Conservation (phyloP, 73 alveolate species). For the Symbiodinium natans region DNA sequence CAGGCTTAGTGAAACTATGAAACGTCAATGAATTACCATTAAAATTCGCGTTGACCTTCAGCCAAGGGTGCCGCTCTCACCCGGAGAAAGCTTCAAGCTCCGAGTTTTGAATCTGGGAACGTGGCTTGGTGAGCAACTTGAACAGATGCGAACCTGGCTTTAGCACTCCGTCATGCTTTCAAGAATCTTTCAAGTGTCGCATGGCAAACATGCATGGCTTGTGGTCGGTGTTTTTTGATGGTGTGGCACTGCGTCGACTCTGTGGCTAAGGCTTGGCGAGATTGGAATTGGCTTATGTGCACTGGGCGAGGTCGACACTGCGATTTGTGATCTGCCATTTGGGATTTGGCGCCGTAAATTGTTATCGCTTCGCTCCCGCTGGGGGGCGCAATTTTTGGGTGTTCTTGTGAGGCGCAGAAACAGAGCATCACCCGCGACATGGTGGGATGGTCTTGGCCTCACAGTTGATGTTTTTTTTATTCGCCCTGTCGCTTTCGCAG, state of each 20-base stretch:
- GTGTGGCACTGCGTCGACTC: too few relatives aligned
- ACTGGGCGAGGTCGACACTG: neutral
- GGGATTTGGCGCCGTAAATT: too few relatives aligned
- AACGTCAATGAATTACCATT: neutral
- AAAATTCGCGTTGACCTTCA: too few relatives aligned
- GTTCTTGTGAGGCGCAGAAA: neutral
- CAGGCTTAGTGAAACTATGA: neutral
- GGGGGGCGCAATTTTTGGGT: too few relatives aligned
- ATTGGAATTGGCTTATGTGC: slow-evolving; percentile 3
- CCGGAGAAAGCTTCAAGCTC: slow-evolving; percentile 15
- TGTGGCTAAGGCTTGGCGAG: slow-evolving; percentile 3
- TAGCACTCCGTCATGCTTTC: too few relatives aligned
- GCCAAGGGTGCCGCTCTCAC: neutral
- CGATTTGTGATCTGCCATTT: too few relatives aligned
- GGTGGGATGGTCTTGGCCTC: slow-evolving; percentile 7
- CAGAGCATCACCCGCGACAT: slow-evolving; percentile 1
- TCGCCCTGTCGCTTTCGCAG: too few relatives aligned
- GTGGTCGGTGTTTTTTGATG: too few relatives aligned
- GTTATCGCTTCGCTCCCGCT: too few relatives aligned
- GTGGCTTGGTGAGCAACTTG: neutral
- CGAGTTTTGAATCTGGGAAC: slow-evolving; percentile 8
- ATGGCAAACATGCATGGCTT: neutral
- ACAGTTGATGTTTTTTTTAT: neutral
- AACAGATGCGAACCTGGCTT: too few relatives aligned
- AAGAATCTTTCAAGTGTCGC: too few relatives aligned